Percentiles rank a stretch among this genome's conserved stretches.
Conservation (phyloP, 768 basidiomycete species). For the Leccinum truebloodii region DNA sequence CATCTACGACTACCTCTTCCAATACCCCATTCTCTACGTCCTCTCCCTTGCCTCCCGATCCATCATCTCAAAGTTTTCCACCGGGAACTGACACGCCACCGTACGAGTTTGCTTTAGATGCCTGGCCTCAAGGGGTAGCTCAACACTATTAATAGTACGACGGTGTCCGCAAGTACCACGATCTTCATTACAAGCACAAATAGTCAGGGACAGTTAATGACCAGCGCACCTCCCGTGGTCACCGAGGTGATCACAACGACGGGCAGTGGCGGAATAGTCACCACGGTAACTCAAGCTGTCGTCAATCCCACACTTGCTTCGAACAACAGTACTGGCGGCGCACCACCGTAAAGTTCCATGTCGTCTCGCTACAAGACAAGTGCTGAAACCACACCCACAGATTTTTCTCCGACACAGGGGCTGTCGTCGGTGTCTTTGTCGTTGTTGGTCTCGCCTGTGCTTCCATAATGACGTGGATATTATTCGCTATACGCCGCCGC, state of each 20-base stretch:
- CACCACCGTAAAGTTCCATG: slow-evolving; percentile 47
- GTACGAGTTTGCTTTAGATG: slow-evolving; percentile 26
- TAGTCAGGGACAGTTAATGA: slow-evolving; percentile 46
- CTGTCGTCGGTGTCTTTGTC: slow-evolving; percentile 89
- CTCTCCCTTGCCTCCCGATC: slow-evolving; percentile 6
- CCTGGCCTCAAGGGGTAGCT: slow-evolving; percentile 8
- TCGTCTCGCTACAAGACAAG: background rate
- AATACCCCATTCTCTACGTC: slow-evolving; percentile 9
- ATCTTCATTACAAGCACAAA: slow-evolving; percentile 65
- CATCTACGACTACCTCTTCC: slow-evolving; percentile 8
- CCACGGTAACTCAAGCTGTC: slow-evolving; percentile 62
- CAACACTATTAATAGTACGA: slow-evolving; percentile 44
- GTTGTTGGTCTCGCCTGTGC: slow-evolving; percentile 82
- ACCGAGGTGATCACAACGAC: slow-evolving; percentile 61
- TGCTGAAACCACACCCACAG: slow-evolving; percentile 38
- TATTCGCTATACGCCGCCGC: slow-evolving; percentile 70
- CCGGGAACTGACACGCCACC: slow-evolving; percentile 16
- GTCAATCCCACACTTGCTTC: slow-evolving; percentile 73
- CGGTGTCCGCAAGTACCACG: slow-evolving; percentile 46
- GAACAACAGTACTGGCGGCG: slow-evolving; percentile 40
- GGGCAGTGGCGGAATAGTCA: slow-evolving; percentile 48
- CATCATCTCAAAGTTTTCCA: slow-evolving; percentile 10
- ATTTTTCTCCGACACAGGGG: slow-evolving; percentile 88
- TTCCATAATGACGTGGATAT: slow-evolving; percentile 65
- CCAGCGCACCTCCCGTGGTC: slow-evolving; percentile 55